These are phyloP conservation scores for Peronospora destructor DNA, from an alignment of 352 stramenopile species.

Conservation along the genomic window DNA sequence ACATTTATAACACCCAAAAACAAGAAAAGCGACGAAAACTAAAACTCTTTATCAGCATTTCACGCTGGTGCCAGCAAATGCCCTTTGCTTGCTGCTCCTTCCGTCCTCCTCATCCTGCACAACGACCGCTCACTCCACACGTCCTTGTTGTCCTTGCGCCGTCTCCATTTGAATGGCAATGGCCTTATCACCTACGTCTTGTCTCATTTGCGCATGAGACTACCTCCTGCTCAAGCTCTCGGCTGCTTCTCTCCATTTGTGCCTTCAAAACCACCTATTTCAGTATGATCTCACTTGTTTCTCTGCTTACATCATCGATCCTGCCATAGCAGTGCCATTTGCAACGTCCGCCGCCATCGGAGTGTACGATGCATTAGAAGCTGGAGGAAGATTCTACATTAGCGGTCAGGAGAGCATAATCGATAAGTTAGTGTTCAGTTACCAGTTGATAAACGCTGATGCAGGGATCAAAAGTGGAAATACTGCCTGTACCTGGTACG, in stretches of 20 bases:
- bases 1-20: slow-evolving; percentile 23
- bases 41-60: slow-evolving; percentile 30
- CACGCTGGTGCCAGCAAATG: slow-evolving; percentile 24
- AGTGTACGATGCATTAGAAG: slow-evolving; percentile 51
- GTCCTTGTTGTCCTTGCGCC: slow-evolving; percentile 6
- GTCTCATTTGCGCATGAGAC: not conserved
- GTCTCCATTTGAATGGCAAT: not conserved
- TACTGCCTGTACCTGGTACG: slow-evolving; percentile 61
- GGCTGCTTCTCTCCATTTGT: slow-evolving; percentile 7
- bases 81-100: slow-evolving; percentile 15
- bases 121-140: slow-evolving; percentile 6
- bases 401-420: slow-evolving; percentile 2
- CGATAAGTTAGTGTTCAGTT: not conserved
- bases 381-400: slow-evolving; percentile 60
- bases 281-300: not conserved
- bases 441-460: not conserved
- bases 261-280: slow-evolving; percentile 8
- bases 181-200: not conserved
- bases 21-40: slow-evolving; percentile 13
- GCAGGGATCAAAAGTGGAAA: slow-evolving; percentile 10
- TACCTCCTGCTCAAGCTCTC: slow-evolving; percentile 5
- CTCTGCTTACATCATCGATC: slow-evolving; percentile 50
- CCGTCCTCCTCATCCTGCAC: not conserved
- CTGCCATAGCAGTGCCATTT: slow-evolving; percentile 71
- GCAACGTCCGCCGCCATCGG: slow-evolving; percentile 59